Evolutionary conservation across 2,329 filamentous ascomycete species (phyloP), one percentile per base, ranked within the genome.

Genomic region (Monilinia aucupariae): DNA sequence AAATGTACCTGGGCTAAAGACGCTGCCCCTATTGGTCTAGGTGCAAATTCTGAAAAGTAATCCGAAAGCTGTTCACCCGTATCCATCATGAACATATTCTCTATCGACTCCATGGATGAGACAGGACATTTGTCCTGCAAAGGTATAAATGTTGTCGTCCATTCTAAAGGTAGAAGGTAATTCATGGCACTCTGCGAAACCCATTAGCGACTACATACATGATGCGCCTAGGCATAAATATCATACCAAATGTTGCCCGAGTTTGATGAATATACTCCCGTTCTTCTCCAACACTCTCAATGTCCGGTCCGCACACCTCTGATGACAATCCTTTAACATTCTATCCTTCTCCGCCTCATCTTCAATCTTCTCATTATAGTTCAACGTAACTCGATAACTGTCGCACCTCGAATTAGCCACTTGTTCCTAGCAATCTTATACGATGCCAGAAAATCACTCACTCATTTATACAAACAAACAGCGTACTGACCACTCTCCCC

Each of bases 241-340:
- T 66, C 77, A 49, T 80, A 87, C 86, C 76, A 99, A 76, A 77
- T 99, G 94, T 72, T 99, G 94, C 9, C 94, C 94, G 47, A 99
- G 80, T 77, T 99, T 99, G 75, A 99, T 97, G 71, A 97, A 99
- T 67, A 99, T 96, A 34, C 93, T 96, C 32, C 96, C 94, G 75
- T 97, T 97, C 80, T 90, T 91, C 80, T 99, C 94, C 68, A 97
- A 78, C 1, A 96, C 92, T 63, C 82, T 83, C 49, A 97, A 79
- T 0, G 94, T 97, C 66, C 94, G 85, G 71, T 91, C 84, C 37
- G 94, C 94, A 77, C 94, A 99, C 75, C 94, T 85, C 74, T 96
- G 89, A 76, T 99, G 94, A 73, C 94, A 97, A 67, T 87, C 86
- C 69, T 85, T 89, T 59, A 99, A 79, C 45, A 88, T 76, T n/a